Evolutionary conservation across 1,139 yeast species (phyloP).

Genomic region (Kurtzmaniella quercitrusa): DNA sequence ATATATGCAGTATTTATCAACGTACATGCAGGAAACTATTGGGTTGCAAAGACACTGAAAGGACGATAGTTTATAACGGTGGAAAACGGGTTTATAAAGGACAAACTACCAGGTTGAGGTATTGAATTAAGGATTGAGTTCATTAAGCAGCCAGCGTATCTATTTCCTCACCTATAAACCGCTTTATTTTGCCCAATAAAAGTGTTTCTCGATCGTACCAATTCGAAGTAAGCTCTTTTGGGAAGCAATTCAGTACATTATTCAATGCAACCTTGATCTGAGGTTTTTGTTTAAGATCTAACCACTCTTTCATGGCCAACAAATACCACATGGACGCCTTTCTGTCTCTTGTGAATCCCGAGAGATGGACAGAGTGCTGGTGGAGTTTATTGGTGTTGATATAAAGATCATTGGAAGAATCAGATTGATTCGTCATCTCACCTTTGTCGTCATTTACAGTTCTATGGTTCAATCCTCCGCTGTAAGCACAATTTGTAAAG

Average conservation of each 20-base stretch:
- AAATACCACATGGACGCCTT: conserved; percentile 79
- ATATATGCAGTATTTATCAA: not conserved
- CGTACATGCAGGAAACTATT: too few relatives aligned
- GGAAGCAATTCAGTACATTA: conserved; percentile 23
- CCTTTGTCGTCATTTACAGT: conserved; percentile 15
- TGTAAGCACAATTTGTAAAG: conserved; percentile 26
- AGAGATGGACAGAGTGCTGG: conserved; percentile 13
- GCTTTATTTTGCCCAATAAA: conserved; percentile 29
- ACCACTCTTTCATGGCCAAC: conserved; percentile 74
- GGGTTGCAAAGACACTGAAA: too few relatives aligned
- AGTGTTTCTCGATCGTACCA: conserved; percentile 39
- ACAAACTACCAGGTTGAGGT: too few relatives aligned
- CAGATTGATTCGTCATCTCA: too few relatives aligned
- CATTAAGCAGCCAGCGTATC: not conserved
- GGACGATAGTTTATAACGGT: too few relatives aligned
- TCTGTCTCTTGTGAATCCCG: conserved; percentile 59
- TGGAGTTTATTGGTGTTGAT: conserved; percentile 36
- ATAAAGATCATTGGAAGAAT: conserved; percentile 25
- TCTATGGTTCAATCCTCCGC: conserved; percentile 5
- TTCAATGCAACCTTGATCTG: conserved; percentile 23
- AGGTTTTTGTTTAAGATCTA: conserved; percentile 21
- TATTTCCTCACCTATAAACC: conserved; percentile 11
- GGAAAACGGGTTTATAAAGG: too few relatives aligned
- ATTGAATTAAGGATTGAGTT: too few relatives aligned
- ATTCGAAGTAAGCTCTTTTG: conserved; percentile 16